Conservation (phyloP, 2,329 filamentous ascomycete species). For the Paraphoma sp. region DNA sequence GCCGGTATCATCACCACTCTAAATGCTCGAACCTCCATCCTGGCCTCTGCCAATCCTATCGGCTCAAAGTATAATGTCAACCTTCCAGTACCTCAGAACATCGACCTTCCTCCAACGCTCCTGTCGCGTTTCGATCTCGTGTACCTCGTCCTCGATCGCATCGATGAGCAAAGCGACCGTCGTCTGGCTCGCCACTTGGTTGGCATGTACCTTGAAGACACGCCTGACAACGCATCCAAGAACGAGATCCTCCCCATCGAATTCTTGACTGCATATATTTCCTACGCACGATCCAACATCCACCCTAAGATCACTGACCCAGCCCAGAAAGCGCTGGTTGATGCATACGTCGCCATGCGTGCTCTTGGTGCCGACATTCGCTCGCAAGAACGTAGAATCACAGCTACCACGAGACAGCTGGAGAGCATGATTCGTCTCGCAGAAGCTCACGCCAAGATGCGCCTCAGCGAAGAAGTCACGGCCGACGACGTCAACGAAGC, state of each 20-base stretch:
- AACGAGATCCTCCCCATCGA: constrained; percentile 85
- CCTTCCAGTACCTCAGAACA: constrained; percentile 95
- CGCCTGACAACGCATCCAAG: constrained; percentile 79
- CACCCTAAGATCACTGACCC: constrained; percentile 82
- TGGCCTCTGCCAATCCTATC: constrained; percentile 97
- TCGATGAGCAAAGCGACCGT: constrained; percentile 88
- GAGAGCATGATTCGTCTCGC: constrained; percentile 98
- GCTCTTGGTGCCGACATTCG: constrained; percentile 77
- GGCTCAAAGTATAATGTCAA: constrained; percentile 98
- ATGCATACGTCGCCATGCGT: constrained; percentile 92
- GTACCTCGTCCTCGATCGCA: constrained; percentile 92
- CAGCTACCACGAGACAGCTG: constrained; percentile 92
- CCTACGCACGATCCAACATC: constrained; percentile 86
- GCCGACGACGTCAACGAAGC: constrained; percentile 86
- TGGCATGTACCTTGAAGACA: constrained; percentile 96
- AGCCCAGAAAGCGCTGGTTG: constrained; percentile 82
- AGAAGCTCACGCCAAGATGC: constrained; percentile 98
- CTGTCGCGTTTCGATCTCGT: constrained; percentile 96
- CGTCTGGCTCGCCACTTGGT: constrained; percentile 90
- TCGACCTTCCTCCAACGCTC: constrained; percentile 92
- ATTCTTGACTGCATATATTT: constrained; percentile 96
- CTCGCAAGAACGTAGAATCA: constrained; percentile 92
- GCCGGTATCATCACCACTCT: constrained; percentile 84
- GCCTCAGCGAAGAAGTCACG: constrained; percentile 77
- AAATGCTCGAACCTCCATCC: constrained; percentile 92